Evolutionary conservation across 2,329 filamentous ascomycete species (phyloP).

Genomic region (Hysterium pulicare): DNA sequence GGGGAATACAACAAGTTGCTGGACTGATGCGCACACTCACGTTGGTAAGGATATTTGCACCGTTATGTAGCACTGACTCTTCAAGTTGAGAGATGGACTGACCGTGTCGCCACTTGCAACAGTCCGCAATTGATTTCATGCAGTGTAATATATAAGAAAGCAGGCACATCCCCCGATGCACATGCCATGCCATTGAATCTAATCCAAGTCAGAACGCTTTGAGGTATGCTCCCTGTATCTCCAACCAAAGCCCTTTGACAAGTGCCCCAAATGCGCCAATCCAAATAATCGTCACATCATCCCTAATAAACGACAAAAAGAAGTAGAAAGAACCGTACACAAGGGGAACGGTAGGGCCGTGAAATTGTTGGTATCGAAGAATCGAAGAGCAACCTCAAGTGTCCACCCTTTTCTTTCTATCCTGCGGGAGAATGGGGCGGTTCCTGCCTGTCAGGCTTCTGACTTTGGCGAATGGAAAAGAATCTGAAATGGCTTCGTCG

Average conservation of each 20-base stretch:
- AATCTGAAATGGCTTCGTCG: no score
- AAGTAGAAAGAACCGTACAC: neutral
- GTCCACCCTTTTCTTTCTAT: no score
- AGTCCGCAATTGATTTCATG: conserved; percentile 3
- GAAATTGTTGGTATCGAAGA: neutral
- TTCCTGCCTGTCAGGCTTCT: no score
- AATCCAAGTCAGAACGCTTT: neutral
- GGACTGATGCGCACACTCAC: neutral
- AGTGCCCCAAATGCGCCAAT: conserved; percentile 1
- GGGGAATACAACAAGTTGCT: neutral
- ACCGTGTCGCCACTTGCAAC: conserved; percentile 1
- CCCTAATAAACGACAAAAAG: conserved; percentile 1
- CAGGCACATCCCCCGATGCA: neutral
- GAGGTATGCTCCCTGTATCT: neutral
- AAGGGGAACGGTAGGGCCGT: neutral
- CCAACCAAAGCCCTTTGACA: neutral
- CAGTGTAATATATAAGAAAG: conserved; percentile 3
- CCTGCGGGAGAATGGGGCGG: no score
- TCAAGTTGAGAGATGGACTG: conserved; percentile 1
- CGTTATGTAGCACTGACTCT: neutral
- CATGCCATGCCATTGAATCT: neutral
- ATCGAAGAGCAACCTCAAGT: neutral
- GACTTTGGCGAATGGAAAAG: no score
- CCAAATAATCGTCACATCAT: conserved; percentile 5
- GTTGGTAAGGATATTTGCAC: neutral